phyloP scores from a whole-genome alignment of 208 protist species.

The Borovskyia barvae region DNA sequence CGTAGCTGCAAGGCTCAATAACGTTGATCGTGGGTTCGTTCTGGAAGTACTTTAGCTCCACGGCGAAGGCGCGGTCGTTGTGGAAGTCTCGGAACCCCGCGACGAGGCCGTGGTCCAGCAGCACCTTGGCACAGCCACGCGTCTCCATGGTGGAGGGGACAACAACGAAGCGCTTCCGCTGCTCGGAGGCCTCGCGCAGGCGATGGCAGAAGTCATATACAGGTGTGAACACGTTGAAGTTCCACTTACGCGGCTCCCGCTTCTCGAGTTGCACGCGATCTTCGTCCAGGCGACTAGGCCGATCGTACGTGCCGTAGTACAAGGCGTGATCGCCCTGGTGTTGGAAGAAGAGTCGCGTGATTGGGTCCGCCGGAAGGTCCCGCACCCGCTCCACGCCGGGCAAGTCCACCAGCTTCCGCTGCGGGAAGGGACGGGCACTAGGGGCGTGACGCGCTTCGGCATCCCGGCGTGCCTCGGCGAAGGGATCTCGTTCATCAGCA shows the following conservation, averaged over 20 bases:
- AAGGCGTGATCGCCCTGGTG: slow-evolving; percentile 90
- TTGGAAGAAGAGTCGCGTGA: slow-evolving; percentile 92
- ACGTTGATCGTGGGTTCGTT: slow-evolving; percentile 84
- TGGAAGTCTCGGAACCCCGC: slow-evolving; percentile 91
- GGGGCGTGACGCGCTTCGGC: slow-evolving; percentile 2
- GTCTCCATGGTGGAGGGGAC: slow-evolving; percentile 89
- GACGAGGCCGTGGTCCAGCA: slow-evolving; percentile 88
- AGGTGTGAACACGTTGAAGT: slow-evolving; percentile 74
- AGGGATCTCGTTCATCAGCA: slow-evolving; percentile 64
- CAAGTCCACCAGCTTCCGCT: slow-evolving; percentile 66
- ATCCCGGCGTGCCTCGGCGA: slow-evolving; percentile 13
- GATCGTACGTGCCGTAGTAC: slow-evolving; percentile 88
- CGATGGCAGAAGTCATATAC: slow-evolving; percentile 91
- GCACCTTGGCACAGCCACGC: slow-evolving; percentile 79
- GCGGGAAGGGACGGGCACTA: slow-evolving; percentile 26
- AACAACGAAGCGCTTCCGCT: slow-evolving; percentile 89
- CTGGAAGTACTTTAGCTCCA: slow-evolving; percentile 92
- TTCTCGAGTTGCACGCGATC: slow-evolving; percentile 87
- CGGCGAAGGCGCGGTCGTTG: slow-evolving; percentile 89
- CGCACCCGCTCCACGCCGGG: slow-evolving; percentile 80
- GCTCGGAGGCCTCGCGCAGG: slow-evolving; percentile 81
- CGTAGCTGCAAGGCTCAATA: slow-evolving; percentile 86
- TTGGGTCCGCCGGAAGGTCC: slow-evolving; percentile 87
- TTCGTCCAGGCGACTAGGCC: slow-evolving; percentile 64
- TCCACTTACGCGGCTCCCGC: slow-evolving; percentile 68